These are phyloP conservation scores for Boletus insuetus DNA, from an alignment of 768 basidiomycete genomes.

Conservation along the genomic window DNA sequence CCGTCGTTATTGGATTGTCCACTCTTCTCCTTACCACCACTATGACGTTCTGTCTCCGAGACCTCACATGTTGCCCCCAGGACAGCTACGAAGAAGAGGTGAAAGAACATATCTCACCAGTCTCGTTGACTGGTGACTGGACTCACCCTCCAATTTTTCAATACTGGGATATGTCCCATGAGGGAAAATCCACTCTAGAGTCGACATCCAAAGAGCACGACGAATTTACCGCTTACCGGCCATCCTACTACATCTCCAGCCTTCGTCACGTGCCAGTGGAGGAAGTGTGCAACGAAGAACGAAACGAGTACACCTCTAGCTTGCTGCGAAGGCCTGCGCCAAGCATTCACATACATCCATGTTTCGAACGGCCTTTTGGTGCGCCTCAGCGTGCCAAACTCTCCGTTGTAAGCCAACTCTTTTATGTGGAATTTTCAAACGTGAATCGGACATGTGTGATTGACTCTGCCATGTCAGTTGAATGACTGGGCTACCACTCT, in stretches of 20 bases:
- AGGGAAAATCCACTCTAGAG: background rate
- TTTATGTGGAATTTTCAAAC: background rate
- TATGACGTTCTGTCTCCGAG: background rate
- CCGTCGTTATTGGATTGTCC: background rate
- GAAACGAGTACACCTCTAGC: no score
- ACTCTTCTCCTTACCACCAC: background rate
- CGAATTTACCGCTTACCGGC: no score
- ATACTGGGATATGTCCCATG: background rate
- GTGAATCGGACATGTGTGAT: background rate
- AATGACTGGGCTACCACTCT: constrained; percentile 10
- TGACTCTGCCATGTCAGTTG: background rate
- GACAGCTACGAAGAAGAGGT: background rate
- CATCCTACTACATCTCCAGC: no score
- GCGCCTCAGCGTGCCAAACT: background rate
- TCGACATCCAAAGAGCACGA: no score
- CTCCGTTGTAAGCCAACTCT: constrained; percentile 1
- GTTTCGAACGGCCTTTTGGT: no score
- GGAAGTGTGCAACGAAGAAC: no score
- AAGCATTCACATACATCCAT: no score
- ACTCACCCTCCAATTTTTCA: no score
- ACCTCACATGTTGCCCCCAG: background rate
- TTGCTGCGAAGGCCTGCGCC: no score
- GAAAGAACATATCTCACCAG: no score
- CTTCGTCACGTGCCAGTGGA: no score
- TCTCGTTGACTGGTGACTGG: no score